phyloP scores from a whole-genome alignment of 805 yeast genomes.

The Ogataea corticis region DNA sequence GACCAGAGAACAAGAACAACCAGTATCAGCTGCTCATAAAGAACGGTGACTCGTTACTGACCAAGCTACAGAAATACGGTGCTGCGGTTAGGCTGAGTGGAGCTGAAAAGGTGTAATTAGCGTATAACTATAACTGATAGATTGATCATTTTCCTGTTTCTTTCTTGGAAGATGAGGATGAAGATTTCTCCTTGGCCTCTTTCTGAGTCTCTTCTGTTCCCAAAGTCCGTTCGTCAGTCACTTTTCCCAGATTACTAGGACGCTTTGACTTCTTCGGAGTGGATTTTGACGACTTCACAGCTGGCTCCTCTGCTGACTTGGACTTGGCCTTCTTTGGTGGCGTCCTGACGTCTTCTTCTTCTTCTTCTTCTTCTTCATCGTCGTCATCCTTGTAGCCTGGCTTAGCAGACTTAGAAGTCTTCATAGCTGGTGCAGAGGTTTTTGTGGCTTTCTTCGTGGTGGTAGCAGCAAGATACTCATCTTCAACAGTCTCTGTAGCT shows the following conservation, averaged over 20 bases:
- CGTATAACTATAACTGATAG: slow-evolving; percentile 1
- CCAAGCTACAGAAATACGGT: slow-evolving; percentile 94
- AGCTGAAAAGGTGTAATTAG: slow-evolving; percentile 60
- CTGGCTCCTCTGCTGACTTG: neutral
- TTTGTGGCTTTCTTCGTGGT: neutral
- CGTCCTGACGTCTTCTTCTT: neutral
- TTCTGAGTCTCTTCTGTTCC: slow-evolving; percentile 14
- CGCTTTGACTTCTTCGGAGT: slow-evolving; percentile 10
- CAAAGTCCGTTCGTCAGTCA: slow-evolving; percentile 12
- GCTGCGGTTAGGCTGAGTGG: slow-evolving; percentile 97
- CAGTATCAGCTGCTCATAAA: slow-evolving; percentile 87
- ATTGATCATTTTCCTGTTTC: neutral
- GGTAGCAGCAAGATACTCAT: no score
- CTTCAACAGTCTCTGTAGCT: neutral
- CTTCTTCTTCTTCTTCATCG: slow-evolving; percentile 5
- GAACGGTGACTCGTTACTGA: slow-evolving; percentile 88
- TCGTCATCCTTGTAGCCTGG: neutral
- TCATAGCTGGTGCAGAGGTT: neutral
- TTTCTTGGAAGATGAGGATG: neutral
- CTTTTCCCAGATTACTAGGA: slow-evolving; percentile 14
- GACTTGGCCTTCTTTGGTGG: neutral
- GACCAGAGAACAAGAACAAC: slow-evolving; percentile 94
- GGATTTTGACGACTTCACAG: neutral
- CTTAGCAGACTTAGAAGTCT: neutral
- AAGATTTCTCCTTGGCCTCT: neutral